A percentile compares a stretch with the other conserved stretches of the same genome.
Conservation (phyloP, 2,329 filamentous ascomycete genomes). For the Scytalidium sp. region DNA sequence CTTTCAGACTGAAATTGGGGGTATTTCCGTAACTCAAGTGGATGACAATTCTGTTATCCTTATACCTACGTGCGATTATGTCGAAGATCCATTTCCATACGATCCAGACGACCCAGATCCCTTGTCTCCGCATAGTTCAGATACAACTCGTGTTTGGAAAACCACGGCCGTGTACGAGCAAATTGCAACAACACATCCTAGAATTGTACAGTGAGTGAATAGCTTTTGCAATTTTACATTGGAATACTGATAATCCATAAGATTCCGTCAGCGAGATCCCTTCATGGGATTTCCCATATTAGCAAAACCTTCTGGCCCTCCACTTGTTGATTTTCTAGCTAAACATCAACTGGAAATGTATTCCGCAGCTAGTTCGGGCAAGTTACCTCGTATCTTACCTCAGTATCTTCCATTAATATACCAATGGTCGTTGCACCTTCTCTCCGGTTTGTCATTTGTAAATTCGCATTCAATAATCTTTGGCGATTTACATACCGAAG, state of each 20-base stretch:
- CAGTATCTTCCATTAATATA: not conserved
- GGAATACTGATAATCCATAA: too few relatives aligned
- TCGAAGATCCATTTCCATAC: too few relatives aligned
- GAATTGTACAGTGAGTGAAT: not conserved
- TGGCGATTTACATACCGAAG: not conserved
- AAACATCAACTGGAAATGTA: constrained; percentile 1
- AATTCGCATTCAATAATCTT: not conserved
- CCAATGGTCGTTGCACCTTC: not conserved
- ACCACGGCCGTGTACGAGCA: not conserved
- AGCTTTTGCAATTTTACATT: too few relatives aligned
- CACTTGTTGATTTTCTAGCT: not conserved
- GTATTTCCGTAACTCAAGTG: not conserved
- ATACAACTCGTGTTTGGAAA: not conserved
- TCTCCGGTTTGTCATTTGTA: not conserved
- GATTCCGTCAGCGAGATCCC: not conserved
- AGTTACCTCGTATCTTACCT: not conserved
- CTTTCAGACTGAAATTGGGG: not conserved
- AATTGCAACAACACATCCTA: not conserved
- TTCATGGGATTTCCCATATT: not conserved
- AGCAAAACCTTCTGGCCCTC: not conserved
- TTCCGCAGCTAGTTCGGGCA: not conserved
- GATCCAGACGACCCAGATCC: not conserved
- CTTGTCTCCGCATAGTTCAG: not conserved
- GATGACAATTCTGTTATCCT: not conserved
- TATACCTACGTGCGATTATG: not conserved